Evolutionary conservation across 768 basidiomycete genomes (phyloP).

Genomic region (Mycena crocata): DNA sequence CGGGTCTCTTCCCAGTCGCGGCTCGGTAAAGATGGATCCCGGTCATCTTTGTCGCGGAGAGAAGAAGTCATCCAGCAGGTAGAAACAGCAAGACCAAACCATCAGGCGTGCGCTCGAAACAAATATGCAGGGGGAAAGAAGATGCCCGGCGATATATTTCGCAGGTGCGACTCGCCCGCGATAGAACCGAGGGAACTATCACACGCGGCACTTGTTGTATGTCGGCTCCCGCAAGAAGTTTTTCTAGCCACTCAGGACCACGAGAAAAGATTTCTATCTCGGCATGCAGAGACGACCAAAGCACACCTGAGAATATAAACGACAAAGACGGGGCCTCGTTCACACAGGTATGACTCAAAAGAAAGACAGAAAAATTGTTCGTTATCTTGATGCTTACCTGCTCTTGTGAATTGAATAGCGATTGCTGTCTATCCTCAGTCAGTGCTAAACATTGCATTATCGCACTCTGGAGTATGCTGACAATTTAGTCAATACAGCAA

Average conservation of each 20-base stretch:
- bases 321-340: constrained; percentile 19
- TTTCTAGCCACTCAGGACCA: not conserved
- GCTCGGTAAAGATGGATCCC: not conserved
- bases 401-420: not conserved
- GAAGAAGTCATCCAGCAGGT: not conserved
- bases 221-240: not conserved
- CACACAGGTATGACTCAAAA: constrained; percentile 13
- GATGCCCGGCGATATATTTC: not conserved
- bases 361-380: no score
- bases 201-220: constrained; percentile 7
- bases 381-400: not conserved
- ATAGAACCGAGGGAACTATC: not conserved
- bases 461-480: not conserved
- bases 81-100: not conserved
- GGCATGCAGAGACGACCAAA: constrained; percentile 20
- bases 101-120: constrained; percentile 5
- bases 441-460: not conserved
- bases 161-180: constrained; percentile 6
- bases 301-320: not conserved
- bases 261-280: constrained; percentile 9
- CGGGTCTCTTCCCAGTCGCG: no score
- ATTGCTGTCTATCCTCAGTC: constrained; percentile 14
- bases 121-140: not conserved
- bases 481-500: not conserved
- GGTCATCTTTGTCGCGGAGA: constrained; percentile 2